Evolutionary conservation across 495 filamentous ascomycete genomes (phyloP).

Genomic region (Aspergillus ostianus): DNA sequence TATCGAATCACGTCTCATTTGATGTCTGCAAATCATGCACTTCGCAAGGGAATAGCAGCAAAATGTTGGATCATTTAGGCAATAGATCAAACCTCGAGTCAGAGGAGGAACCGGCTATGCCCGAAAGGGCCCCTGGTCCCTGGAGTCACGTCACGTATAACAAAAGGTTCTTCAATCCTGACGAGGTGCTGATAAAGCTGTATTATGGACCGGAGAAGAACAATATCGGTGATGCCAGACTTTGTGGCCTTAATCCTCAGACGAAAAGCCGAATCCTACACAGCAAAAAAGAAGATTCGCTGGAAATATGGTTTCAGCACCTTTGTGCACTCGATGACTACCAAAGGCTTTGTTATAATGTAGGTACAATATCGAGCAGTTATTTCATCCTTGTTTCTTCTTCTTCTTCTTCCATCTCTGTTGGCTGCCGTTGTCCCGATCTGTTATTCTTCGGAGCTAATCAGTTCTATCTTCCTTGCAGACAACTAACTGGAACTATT

Average conservation of each 20-base stretch:
- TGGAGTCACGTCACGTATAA: not conserved
- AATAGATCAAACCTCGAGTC: not conserved
- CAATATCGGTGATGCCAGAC: not conserved
- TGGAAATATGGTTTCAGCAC: not conserved
- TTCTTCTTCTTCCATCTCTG: too few relatives aligned
- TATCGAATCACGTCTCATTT: not conserved
- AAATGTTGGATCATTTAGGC: not conserved
- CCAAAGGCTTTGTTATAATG: not conserved
- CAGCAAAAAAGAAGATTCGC: not conserved
- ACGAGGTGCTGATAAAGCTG: not conserved
- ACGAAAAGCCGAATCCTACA: not conserved
- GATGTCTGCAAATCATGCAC: not conserved
- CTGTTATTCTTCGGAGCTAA: constrained; percentile 29
- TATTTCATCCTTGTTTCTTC: not conserved
- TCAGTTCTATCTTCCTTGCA: not conserved
- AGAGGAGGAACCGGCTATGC: not conserved
- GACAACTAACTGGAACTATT: constrained; percentile 5
- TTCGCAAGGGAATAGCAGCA: not conserved
- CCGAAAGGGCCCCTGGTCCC: not conserved
- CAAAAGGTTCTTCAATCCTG: not conserved
- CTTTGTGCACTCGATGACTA: not conserved
- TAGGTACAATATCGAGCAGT: not conserved
- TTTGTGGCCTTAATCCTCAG: not conserved
- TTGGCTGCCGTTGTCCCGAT: constrained; percentile 14
- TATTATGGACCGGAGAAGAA: not conserved